Percentiles rank a stretch among this genome's conserved stretches.
Conservation (phyloP, 345 rosid genomes). For the Geranium rotundifolium region DNA sequence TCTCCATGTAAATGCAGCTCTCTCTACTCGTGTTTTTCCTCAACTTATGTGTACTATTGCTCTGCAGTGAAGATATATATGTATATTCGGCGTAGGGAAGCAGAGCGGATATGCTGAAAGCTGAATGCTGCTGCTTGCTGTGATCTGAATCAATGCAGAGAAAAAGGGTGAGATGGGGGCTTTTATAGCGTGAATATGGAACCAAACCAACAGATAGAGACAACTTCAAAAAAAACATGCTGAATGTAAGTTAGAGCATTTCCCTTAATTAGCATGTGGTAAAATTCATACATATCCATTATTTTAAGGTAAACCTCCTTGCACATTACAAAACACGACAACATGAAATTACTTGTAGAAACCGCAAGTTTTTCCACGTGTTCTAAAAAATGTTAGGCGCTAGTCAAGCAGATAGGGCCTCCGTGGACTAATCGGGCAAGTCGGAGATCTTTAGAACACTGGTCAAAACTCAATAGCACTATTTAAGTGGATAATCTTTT, state of each 20-base stretch:
- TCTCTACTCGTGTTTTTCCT: slow-evolving; percentile 2
- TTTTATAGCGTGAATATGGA: not conserved
- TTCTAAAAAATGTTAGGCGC: too few species aligned
- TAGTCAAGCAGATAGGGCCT: too few species aligned
- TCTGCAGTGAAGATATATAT: not conserved
- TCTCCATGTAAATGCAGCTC: slow-evolving; percentile 26
- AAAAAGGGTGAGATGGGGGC: not conserved
- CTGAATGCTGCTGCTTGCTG: not conserved
- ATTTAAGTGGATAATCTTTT: not conserved
- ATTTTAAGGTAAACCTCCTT: not conserved
- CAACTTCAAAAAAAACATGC: not conserved
- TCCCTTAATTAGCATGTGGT: not conserved
- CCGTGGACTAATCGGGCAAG: too few species aligned
- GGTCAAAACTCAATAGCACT: too few species aligned
- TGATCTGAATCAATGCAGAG: not conserved
- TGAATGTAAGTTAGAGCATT: not conserved
- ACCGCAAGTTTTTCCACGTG: too few species aligned
- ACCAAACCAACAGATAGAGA: not conserved
- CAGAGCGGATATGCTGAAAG: not conserved
- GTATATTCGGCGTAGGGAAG: not conserved
- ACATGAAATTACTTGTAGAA: too few species aligned
- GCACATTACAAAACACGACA: not conserved
- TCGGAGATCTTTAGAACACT: too few species aligned
- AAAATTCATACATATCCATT: not conserved
- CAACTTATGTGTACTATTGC: not conserved